phyloP scores from a whole-genome alignment of 345 rosid genomes.

The Hibiscus syriacus region DNA sequence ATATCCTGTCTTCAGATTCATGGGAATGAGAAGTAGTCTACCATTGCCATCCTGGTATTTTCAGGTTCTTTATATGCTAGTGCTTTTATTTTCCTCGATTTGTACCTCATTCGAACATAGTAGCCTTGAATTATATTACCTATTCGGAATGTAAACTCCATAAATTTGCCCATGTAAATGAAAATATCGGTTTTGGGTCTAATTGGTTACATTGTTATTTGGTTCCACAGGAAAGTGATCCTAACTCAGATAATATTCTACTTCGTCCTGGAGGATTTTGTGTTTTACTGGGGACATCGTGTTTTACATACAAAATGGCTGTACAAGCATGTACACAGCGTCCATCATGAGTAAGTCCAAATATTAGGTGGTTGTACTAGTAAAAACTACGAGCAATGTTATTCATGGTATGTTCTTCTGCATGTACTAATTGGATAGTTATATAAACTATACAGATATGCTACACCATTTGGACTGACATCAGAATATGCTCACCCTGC shows the following conservation, averaged over 20 bases:
- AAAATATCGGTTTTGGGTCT: too few relatives aligned
- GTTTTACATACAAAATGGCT: too few relatives aligned
- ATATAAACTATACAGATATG: slow-evolving; percentile 57
- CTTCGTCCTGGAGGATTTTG: slow-evolving; percentile 91
- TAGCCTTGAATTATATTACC: not conserved
- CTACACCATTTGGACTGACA: too few relatives aligned
- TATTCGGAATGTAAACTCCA: too few relatives aligned
- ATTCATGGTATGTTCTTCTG: not conserved
- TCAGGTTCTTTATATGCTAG: slow-evolving; percentile 71
- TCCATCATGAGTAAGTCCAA: slow-evolving; percentile 68
- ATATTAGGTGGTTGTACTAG: not conserved
- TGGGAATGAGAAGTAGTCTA: slow-evolving; percentile 90
- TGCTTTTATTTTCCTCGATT: slow-evolving; percentile 28
- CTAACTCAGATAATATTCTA: slow-evolving; percentile 68
- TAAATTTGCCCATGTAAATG: too few relatives aligned
- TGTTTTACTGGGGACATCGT: slow-evolving; percentile 99
- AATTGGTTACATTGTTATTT: slow-evolving; percentile 7
- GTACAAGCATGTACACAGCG: slow-evolving; percentile 51
- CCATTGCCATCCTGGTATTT: slow-evolving; percentile 99
- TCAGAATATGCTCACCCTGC: too few relatives aligned
- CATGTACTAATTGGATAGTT: slow-evolving; percentile 4
- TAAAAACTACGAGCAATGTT: not conserved
- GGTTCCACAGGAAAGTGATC: slow-evolving; percentile 62
- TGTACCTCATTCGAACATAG: slow-evolving; percentile 14
- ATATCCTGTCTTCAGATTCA: slow-evolving; percentile 82